Evolutionary conservation across 345 rosid genomes (phyloP).

Genomic region (Eucalyptus guilfoylei): DNA sequence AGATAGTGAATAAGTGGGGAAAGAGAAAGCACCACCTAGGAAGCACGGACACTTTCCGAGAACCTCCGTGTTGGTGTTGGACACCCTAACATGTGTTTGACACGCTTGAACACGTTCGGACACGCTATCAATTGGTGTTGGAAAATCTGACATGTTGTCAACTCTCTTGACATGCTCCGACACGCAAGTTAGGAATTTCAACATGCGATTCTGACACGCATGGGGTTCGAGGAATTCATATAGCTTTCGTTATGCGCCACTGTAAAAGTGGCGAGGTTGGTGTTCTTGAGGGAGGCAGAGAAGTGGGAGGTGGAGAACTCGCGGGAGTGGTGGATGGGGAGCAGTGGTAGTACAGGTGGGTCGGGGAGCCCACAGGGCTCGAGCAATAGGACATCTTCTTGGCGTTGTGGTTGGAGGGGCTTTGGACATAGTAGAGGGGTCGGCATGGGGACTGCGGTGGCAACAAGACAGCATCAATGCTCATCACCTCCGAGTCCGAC

Average conservation of each 20-base stretch:
- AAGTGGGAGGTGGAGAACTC: conserved; percentile 80
- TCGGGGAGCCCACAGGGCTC: conserved; percentile 59
- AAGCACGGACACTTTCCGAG: no score
- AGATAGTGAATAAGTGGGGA: background rate
- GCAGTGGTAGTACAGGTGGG: conserved; percentile 51
- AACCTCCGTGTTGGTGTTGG: no score
- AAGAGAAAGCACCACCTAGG: background rate
- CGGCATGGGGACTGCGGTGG: background rate
- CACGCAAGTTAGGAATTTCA: no score
- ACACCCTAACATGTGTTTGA: no score
- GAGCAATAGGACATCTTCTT: conserved; percentile 96
- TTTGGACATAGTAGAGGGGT: background rate
- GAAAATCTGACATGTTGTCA: no score
- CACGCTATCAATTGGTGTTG: no score
- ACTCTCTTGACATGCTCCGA: no score
- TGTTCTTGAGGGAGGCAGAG: conserved; percentile 61
- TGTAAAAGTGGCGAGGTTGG: conserved; percentile 13
- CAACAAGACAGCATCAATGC: conserved; percentile 49
- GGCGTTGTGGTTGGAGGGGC: conserved; percentile 88
- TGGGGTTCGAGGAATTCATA: no score
- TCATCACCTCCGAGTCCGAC: conserved; percentile 79
- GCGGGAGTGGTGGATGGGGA: conserved; percentile 94
- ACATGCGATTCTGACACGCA: no score
- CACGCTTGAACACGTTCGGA: no score
- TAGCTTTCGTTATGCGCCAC: no score